These are phyloP conservation scores for Naganishia friedmannii DNA, from an alignment of 768 basidiomycete species.

Conservation along the genomic window DNA sequence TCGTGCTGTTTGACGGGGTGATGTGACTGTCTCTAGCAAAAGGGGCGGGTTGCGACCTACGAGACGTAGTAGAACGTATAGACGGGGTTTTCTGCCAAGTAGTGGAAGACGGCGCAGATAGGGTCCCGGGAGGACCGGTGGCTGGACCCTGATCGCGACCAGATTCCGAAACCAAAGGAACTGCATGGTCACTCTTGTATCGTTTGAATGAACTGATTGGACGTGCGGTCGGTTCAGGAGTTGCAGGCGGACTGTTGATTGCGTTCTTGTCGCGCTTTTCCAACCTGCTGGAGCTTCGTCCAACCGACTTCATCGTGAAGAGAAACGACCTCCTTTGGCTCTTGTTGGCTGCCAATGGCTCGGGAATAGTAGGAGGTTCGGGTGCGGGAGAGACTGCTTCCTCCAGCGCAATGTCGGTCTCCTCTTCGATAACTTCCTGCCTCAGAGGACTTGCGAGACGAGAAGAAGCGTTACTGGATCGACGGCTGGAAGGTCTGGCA, in stretches of 20 bases:
- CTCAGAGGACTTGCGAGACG: constrained; percentile 45
- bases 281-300: constrained; percentile 1
- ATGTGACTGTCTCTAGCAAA: too few species aligned
- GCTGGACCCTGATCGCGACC: not conserved
- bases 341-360: not conserved
- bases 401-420: constrained; percentile 3
- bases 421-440: constrained; percentile 44
- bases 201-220: constrained; percentile 4
- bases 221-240: constrained; percentile 14
- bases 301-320: not conserved
- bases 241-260: not conserved
- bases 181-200: not conserved
- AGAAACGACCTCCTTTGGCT: constrained; percentile 10
- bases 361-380: not conserved
- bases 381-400: not conserved
- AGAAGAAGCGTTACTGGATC: constrained; percentile 40
- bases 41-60: not conserved
- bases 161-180: not conserved
- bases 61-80: not conserved
- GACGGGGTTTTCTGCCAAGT: constrained; percentile 11
- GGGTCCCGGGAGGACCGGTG: not conserved
- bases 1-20: not conserved
- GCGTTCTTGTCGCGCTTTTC: constrained; percentile 3
- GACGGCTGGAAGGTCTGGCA: constrained; percentile 30
- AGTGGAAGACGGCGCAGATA: not conserved